Percentiles rank a stretch among this genome's conserved stretches.
Evolutionary conservation across 768 basidiomycete species (phyloP).

Genomic region (Tulasnella sp.): DNA sequence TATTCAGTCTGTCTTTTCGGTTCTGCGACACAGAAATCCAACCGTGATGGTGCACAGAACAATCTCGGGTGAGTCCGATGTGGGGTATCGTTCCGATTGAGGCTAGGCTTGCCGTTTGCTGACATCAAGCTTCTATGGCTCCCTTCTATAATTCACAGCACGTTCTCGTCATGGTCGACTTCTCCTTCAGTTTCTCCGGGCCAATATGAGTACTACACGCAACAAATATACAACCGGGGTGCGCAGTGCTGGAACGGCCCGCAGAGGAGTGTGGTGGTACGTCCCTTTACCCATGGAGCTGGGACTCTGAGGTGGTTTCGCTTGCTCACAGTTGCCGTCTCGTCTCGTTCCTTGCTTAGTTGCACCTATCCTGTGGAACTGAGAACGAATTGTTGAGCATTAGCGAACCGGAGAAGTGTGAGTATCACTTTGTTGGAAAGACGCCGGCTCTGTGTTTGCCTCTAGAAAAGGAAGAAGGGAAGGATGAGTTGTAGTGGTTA

Average conservation of each 20-base stretch:
- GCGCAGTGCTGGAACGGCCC: conserved; percentile 97
- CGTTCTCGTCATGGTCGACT: conserved; percentile 73
- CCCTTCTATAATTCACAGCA: conserved; percentile 31
- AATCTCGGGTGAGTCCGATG: conserved; percentile 64
- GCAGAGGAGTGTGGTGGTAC: conserved; percentile 67
- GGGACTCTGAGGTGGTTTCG: not conserved
- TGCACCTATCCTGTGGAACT: conserved; percentile 73
- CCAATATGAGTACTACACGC: conserved; percentile 62
- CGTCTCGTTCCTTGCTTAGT: conserved; percentile 32
- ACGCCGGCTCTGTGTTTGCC: conserved; percentile 68
- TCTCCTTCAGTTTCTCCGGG: conserved; percentile 47
- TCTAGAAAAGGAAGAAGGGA: conserved; percentile 4
- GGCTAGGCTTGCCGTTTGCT: not conserved
- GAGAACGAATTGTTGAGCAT: conserved; percentile 73
- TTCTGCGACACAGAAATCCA: conserved; percentile 78
- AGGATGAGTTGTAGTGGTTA: conserved; percentile 12
- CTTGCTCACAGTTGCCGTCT: too few species aligned
- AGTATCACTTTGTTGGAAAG: conserved; percentile 80
- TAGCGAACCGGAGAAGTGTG: conserved; percentile 90
- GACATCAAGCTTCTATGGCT: not conserved
- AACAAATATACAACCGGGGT: conserved; percentile 74
- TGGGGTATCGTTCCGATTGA: not conserved
- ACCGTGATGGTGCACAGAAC: conserved; percentile 60
- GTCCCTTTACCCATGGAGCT: conserved; percentile 19
- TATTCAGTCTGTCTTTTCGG: conserved; percentile 92